These are phyloP conservation scores for Boletus reticuloceps DNA, from an alignment of 768 basidiomycete species.

Conservation along the genomic window DNA sequence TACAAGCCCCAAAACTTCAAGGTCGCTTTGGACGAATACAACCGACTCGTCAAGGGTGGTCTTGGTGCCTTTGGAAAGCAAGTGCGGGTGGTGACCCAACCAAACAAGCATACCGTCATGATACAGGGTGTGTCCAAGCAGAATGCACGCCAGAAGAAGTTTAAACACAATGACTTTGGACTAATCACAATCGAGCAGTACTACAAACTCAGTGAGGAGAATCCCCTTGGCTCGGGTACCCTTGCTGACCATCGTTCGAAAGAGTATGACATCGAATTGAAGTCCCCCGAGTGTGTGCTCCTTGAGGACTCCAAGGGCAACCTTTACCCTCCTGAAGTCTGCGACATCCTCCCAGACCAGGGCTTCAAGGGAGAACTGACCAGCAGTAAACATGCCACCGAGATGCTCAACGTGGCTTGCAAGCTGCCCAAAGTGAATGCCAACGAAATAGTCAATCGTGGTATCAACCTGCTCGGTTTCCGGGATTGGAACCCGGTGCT, in stretches of 20 bases:
- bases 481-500: conserved; percentile 30
- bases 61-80: conserved; percentile 56
- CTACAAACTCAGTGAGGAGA: conserved; percentile 39
- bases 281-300: conserved; percentile 37
- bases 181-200: conserved; percentile 44
- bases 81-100: conserved; percentile 60
- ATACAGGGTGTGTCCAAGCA: conserved; percentile 50
- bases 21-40: conserved; percentile 38
- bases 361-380: conserved; percentile 47
- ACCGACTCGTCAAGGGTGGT: conserved; percentile 48
- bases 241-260: background rate
- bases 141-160: conserved; percentile 36
- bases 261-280: conserved; percentile 41
- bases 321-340: conserved; percentile 46
- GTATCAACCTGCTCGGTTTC: conserved; percentile 44
- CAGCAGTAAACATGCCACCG: conserved; percentile 40
- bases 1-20: conserved; percentile 43
- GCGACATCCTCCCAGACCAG: conserved; percentile 42
- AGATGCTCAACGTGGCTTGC: conserved; percentile 48
- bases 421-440: conserved; percentile 47
- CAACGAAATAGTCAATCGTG: conserved; percentile 39
- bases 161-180: conserved; percentile 37
- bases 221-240: background rate
- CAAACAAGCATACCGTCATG: conserved; percentile 65
- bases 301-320: conserved; percentile 38